Conservation (phyloP, 495 filamentous ascomycete genomes). For the Penicillium cosmopolitanum region DNA sequence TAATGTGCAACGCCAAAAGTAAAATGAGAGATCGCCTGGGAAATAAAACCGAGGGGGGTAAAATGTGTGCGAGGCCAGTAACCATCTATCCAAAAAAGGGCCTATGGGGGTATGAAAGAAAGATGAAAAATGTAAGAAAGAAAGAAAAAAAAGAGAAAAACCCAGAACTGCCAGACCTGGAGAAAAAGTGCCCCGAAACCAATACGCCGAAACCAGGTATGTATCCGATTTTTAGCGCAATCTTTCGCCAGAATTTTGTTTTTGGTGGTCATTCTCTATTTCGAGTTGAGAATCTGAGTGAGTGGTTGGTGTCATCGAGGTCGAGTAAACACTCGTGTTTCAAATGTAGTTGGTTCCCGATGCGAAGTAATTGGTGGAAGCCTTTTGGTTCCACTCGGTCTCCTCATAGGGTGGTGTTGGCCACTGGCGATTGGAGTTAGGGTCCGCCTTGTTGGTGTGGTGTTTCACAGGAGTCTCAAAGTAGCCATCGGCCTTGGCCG, state of each 20-base stretch:
- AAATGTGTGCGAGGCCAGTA: slow-evolving; percentile 43
- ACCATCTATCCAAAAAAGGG: slow-evolving; percentile 42
- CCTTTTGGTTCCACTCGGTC: slow-evolving; percentile 83
- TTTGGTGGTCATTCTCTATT: slow-evolving; percentile 18
- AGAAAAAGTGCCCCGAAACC: slow-evolving; percentile 38
- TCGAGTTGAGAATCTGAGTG: slow-evolving; percentile 21
- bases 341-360: slow-evolving; percentile 58
- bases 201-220: slow-evolving; percentile 41
- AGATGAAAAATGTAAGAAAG: slow-evolving; percentile 23
- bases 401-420: slow-evolving; percentile 96
- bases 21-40: slow-evolving; percentile 33
- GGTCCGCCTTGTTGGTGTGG: slow-evolving; percentile 61
- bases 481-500: slow-evolving; percentile 76
- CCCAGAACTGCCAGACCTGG: slow-evolving; percentile 31
- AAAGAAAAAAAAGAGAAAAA: slow-evolving; percentile 21
- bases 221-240: slow-evolving; percentile 30
- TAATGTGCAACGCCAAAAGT: slow-evolving; percentile 33
- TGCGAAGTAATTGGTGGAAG: slow-evolving; percentile 69
- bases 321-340: slow-evolving; percentile 14
- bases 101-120: slow-evolving; percentile 49
- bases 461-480: slow-evolving; percentile 66
- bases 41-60: slow-evolving; percentile 6
- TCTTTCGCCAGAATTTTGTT: slow-evolving; percentile 32
- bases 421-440: slow-evolving; percentile 71
- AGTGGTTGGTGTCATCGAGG: slow-evolving; percentile 19